Base-by-base conservation (phyloP, 1,284 basidiomycete genomes). In the Melampsora medusae region DNA sequence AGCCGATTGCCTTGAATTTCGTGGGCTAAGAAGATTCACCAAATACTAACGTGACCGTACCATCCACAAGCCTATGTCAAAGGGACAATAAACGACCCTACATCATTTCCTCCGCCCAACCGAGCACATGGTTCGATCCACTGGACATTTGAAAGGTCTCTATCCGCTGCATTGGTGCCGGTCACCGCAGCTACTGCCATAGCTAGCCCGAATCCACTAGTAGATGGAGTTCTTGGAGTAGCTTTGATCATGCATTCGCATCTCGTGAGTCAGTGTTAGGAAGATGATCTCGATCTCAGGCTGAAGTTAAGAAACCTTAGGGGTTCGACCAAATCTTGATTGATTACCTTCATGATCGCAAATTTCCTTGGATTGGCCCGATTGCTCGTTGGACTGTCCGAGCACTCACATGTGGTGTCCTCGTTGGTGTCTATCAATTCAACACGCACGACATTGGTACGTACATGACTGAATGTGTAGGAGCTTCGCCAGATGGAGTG, bases 31-130 rank as follows among this genome's bases (percentile, higher is more conserved):
- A 14, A 4, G 48, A 48, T 49, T 72, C 38, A 53, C 35, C 69
- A 50, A 48, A 50, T 35, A 48, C 70, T 35, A 17, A 33, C 12
- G 49, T n/a, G 14, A 28, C 72, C 19, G 64, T 68, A 33, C 61
- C 64, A 67, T 62, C 60, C 4, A 62, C 33, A 81, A 95, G 93
- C 93, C 78, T 89, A 98, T 84, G 89, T 92, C 86, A 89, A 90
- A 84, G 96, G 96, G 77, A 92, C 92, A 49, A 94, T 95, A 80
- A 99, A 99, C 86, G 96, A 99, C 83, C 92, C 96, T 1, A 92
- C 91, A 4, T 85, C 89, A 25, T 97, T 93, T 86, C 95, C 95
- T 38, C 83, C 89, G 31, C 88, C 93, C 9, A 90, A 88, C 78
- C 90, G 88, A 82, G 84, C 89, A 2, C 92, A 97, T 81, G 96